Percentiles rank a stretch among this genome's conserved stretches.
Evolutionary conservation across 495 filamentous ascomycete species (phyloP).

Genomic region (Xylaria acuta): DNA sequence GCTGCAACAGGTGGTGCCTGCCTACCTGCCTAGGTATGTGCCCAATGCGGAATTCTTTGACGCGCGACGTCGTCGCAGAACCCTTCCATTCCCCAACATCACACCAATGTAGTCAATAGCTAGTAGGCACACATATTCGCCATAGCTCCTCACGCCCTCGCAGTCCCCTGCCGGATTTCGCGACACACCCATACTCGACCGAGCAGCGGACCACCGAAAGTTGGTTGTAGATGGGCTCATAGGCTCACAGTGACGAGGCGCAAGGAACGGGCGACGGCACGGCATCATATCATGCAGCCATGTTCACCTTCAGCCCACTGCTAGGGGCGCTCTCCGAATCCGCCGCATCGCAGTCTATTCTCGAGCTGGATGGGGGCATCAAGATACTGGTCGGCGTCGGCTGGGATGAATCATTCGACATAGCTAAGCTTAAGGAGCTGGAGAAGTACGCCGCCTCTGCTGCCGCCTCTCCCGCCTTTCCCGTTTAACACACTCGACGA

Average conservation of each 20-base stretch:
- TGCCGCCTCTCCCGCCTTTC: background rate
- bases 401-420: constrained; percentile 92
- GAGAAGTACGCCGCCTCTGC: constrained; percentile 87
- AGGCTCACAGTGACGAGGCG: constrained; percentile 12
- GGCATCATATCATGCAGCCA: constrained; percentile 48
- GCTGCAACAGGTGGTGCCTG: too few species aligned
- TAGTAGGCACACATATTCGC: background rate
- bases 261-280: background rate
- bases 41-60: constrained; percentile 14
- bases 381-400: constrained; percentile 95
- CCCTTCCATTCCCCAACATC: background rate
- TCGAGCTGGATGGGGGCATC: constrained; percentile 95
- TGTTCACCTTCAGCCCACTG: constrained; percentile 96
- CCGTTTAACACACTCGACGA: background rate
- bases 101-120: background rate
- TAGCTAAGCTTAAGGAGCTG: constrained; percentile 77
- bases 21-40: background rate
- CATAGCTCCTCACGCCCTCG: background rate
- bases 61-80: constrained; percentile 24
- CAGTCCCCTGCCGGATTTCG: background rate
- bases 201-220: background rate
- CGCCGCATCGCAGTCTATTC: constrained; percentile 86
- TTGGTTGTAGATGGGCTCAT: constrained; percentile 13
- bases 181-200: background rate
- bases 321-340: constrained; percentile 89